These are phyloP conservation scores for Geotrichum australiense DNA, from an alignment of 1,139 yeast genomes.

Conservation along the genomic window DNA sequence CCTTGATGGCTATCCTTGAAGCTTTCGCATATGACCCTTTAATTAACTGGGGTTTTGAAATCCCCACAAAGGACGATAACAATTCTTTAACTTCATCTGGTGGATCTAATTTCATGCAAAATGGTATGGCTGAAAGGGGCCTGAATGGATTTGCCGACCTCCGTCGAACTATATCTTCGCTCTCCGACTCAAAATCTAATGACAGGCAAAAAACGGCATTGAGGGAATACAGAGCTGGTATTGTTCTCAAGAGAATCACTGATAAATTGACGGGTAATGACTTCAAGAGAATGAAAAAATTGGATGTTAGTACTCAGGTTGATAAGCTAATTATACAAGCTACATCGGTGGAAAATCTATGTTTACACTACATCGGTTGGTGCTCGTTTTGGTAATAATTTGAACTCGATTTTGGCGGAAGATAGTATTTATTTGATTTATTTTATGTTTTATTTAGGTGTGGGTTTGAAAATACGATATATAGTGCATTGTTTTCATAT, in stretches of 20 bases:
- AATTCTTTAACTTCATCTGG: slow-evolving; percentile 58
- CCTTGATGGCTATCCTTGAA: slow-evolving; percentile 94
- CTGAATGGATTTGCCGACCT: slow-evolving; percentile 6
- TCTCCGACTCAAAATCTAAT: slow-evolving; percentile 1
- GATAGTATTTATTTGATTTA: no score
- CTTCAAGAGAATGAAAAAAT: slow-evolving; percentile 60
- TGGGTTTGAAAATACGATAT: no score
- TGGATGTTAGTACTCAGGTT: slow-evolving; percentile 85
- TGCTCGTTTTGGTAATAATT: slow-evolving; percentile 85
- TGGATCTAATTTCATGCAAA: slow-evolving; percentile 8
- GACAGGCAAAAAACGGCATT: slow-evolving; percentile 42
- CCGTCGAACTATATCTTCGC: slow-evolving; percentile 10
- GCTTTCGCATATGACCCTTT: slow-evolving; percentile 98
- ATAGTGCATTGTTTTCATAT: no score
- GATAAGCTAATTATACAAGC: slow-evolving; percentile 94
- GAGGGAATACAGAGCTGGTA: slow-evolving; percentile 84
- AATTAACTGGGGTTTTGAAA: slow-evolving; percentile 97
- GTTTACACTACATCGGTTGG: slow-evolving; percentile 98
- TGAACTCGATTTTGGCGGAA: no score
- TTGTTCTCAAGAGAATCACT: slow-evolving; percentile 82
- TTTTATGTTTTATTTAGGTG: no score
- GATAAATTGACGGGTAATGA: slow-evolving; percentile 94
- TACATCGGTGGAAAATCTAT: slow-evolving; percentile 88
- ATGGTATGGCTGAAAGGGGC: slow-evolving; percentile 2
- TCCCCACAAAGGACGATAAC: slow-evolving; percentile 74